Evolutionary conservation across 352 stramenopile species (phyloP), one percentile per base, ranked within the genome.

Genomic region (Hyaloperonospora brassicae): DNA sequence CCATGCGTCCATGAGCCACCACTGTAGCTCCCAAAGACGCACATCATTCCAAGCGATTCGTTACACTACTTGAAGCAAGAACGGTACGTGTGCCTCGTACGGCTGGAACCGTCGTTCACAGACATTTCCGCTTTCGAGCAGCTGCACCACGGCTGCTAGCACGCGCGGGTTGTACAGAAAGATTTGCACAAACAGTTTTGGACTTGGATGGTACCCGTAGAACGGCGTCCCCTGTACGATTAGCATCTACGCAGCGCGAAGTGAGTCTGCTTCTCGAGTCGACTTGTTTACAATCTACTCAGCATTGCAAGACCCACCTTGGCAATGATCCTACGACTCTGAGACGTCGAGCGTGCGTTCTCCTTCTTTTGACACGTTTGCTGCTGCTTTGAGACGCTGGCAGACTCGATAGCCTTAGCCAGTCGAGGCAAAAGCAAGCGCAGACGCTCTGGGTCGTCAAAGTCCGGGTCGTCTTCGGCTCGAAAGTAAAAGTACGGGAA

Each of bases 401-500:
- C 68, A 34, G 56, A 57, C 45, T 95, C 84, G 24, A 95, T 68
- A 35, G 91, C 83, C 61, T 73, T 72, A 0, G 76, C 84, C 51
- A 95, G 70, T 21, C 60, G 78, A 54, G 83, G 79, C 23, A 95
- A 58, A 24, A 93, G 58, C 14, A 42, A 51, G 7, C 72, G 60
- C 13, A 95, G 59, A 41, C 74, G 41, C n/a, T 82, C 66, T 0
- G 70, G 57, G 36, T 87, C 68, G n/a, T 93, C 78, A 40, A 93
- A 95, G 45, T 60, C 71, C 0, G 61, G 43, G 42, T 76, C 62
- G 41, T 76, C 61, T 51, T 91, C 77, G 4, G 75, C 72, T 45
- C 83, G 79, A 39, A 95, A 89, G 70, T 93, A 95, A 52, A 95
- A 93, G 57, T 95, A 95, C 21, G 84, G 84, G 42, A 92, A 89